Conservation (phyloP, 2,329 filamentous ascomycete genomes). For the Ceratocystis alfenasii region DNA sequence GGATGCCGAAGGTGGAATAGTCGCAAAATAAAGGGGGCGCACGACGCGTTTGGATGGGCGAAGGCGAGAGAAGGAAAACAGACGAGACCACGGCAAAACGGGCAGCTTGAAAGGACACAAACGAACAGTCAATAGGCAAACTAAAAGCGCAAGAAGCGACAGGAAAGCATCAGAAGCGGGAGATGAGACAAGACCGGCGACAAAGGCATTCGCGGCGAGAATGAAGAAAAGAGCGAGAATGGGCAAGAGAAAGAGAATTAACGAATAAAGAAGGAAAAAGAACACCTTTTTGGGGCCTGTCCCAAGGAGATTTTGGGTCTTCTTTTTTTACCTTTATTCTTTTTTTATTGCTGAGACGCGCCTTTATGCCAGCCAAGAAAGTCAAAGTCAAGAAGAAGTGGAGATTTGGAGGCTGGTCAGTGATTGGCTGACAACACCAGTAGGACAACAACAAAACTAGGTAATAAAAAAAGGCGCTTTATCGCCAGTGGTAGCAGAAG, state of each 20-base stretch:
- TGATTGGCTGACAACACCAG: neutral
- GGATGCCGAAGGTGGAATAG: constrained; percentile 12
- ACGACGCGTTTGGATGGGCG: constrained; percentile 8
- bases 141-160: neutral
- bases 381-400: neutral
- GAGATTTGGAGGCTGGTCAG: constrained; percentile 9
- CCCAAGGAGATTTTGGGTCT: too few relatives aligned
- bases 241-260: constrained; percentile 6
- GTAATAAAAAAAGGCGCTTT: neutral
- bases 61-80: neutral
- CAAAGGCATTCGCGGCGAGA: neutral
- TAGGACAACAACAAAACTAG: neutral
- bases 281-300: neutral
- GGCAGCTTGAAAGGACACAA: too few relatives aligned
- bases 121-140: neutral
- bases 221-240: neutral
- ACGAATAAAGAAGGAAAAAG: neutral
- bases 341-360: constrained; percentile 5
- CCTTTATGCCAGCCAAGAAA: constrained; percentile 11
- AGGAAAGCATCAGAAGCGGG: neutral
- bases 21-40: constrained; percentile 15
- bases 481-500: too few relatives aligned
- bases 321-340: neutral
- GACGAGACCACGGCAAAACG: too few relatives aligned
- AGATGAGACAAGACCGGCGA: neutral